These are phyloP conservation scores for Phytophthora cactorum DNA, from an alignment of 352 stramenopile genomes.

Conservation along the genomic window DNA sequence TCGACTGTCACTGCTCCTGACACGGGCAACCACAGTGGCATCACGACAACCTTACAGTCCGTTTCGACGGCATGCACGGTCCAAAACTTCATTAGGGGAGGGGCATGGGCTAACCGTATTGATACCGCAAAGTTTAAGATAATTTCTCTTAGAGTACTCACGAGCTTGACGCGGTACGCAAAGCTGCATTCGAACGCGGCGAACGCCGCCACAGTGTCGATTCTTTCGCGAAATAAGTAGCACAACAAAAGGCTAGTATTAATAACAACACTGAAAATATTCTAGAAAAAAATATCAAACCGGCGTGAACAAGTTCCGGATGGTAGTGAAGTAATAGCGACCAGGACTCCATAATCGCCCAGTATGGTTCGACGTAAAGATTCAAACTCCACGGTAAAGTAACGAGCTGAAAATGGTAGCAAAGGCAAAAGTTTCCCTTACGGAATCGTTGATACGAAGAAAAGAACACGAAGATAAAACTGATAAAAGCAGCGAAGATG, in stretches of 20 bases:
- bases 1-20: too few species aligned
- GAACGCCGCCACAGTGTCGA: constrained; percentile 37
- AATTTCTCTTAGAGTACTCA: constrained; percentile 13
- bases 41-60: constrained; percentile 14
- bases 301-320: constrained; percentile 26
- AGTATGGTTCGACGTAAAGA: constrained; percentile 43
- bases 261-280: constrained; percentile 3
- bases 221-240: constrained; percentile 32
- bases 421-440: constrained; percentile 44
- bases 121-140: constrained; percentile 22
- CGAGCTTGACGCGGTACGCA: constrained; percentile 20
- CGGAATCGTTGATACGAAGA: constrained; percentile 35
- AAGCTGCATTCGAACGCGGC: constrained; percentile 27
- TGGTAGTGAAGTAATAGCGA: constrained; percentile 25
- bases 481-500: constrained; percentile 33
- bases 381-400: constrained; percentile 24
- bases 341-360: constrained; percentile 45
- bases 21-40: constrained; percentile 12
- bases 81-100: constrained; percentile 19
- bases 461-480: constrained; percentile 39
- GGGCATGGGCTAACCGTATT: constrained; percentile 19
- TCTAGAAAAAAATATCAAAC: constrained; percentile 41
- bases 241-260: constrained; percentile 15
- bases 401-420: constrained; percentile 41
- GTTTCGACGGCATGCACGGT: constrained; percentile 17